Base-by-base conservation (phyloP, 768 basidiomycete genomes). In the Phanerodontia chrysosporium region DNA sequence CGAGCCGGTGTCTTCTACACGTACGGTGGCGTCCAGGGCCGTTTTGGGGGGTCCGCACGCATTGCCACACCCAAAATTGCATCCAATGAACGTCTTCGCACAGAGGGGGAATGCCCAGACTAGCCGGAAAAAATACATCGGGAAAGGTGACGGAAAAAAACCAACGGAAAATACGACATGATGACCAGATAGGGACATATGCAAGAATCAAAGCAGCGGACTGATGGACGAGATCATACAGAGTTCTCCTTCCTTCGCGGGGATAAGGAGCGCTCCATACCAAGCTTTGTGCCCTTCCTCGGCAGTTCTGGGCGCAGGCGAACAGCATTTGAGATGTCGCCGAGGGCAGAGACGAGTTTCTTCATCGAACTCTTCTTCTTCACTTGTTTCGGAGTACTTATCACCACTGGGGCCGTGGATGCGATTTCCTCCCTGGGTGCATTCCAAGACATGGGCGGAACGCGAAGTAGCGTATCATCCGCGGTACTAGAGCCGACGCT, bases 401-500 rank as follows among this genome's bases (percentile, higher is more conserved):
- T 35, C 32, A 13, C 32, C 49, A 9, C 49, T n/a, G 49, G 24
- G 12, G 49, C 24, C 10, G 29, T 8, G 12, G 49, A 5, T 16
- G 25, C 49, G 4, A 12, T n/a, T 51, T 51, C 49, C 7, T 25
- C 49, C 6, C 12, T 18, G 25, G 53, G 53, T 24, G 53, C 53
- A n/a, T 10, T 39, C 53, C 53, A 55, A 3, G 53, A 39, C 53
- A 39, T 55, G 5, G 35, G 53, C 9, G 53, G 53, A 24, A 55
- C 36, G 3, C 16, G 32, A 10, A 55, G 53, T 3, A 55, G 36
- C 32, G 12, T 13, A 8, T 39, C 36, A 24, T 27, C 53, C 5
- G 18, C 24, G 53, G 14, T 22, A 22, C 25, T 22, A 5, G 39
- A 42, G 4, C 4, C 8, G 10, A 42, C 8, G 39, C 39, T 42